Evolutionary conservation across 2,329 filamentous ascomycete genomes (phyloP).

Genomic region (Fusarium bulbicola): DNA sequence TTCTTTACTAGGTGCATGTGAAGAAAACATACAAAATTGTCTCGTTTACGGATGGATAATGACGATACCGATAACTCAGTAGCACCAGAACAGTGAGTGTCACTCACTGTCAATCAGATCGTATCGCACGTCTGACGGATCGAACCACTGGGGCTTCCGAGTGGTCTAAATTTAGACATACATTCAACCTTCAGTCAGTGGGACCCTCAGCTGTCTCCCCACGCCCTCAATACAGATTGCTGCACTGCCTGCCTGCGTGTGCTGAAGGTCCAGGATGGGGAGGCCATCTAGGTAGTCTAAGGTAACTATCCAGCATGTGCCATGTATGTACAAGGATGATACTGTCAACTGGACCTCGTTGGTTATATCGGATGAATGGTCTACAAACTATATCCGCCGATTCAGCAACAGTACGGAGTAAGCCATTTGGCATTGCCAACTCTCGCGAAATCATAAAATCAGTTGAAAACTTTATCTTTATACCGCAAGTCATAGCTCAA

Average conservation of each 20-base stretch:
- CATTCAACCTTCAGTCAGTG: conserved; percentile 20
- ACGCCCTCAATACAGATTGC: background rate
- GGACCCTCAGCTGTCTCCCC: conserved; percentile 11
- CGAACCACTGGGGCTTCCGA: background rate
- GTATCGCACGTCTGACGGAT: conserved; percentile 4
- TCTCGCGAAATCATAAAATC: background rate
- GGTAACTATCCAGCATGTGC: background rate
- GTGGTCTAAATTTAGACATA: conserved; percentile 32
- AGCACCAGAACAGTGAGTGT: background rate
- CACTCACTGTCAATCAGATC: conserved; percentile 4
- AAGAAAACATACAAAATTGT: background rate
- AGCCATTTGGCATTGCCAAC: background rate
- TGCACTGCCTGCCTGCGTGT: no score
- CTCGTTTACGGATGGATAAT: background rate
- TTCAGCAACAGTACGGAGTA: background rate
- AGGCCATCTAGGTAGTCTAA: background rate
- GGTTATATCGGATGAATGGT: background rate
- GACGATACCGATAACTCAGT: background rate
- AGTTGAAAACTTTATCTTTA: background rate
- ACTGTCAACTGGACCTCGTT: background rate
- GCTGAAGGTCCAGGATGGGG: no score
- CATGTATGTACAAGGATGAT: background rate
- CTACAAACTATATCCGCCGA: background rate
- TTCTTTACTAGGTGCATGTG: background rate
- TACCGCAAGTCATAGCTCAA: background rate